phyloP scores from a whole-genome alignment of 2,329 filamentous ascomycete species.

The Xylaria sp. region DNA sequence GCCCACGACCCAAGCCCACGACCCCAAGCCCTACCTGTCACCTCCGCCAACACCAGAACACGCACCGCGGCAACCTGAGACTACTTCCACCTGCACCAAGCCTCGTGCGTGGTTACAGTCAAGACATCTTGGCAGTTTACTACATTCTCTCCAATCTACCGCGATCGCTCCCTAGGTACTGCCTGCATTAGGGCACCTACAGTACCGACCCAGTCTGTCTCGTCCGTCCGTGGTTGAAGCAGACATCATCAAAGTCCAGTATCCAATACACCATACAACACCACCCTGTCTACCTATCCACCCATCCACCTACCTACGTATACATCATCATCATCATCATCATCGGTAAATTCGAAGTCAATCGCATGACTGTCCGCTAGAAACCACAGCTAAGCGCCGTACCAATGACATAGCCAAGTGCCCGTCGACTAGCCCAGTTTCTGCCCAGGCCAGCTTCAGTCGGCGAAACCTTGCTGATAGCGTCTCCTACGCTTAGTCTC shows the following conservation, averaged over 20 bases:
- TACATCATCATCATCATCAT: background rate
- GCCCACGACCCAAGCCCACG: slow-evolving; percentile 4
- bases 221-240: background rate
- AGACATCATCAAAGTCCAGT: background rate
- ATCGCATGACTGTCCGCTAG: slow-evolving; percentile 14
- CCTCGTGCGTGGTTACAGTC: background rate
- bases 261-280: too few relatives aligned
- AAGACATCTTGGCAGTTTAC: background rate
- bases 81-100: slow-evolving; percentile 13
- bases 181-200: background rate
- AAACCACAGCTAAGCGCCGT: slow-evolving; percentile 4
- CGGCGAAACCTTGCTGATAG: slow-evolving; percentile 26
- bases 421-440: slow-evolving; percentile 17
- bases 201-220: background rate
- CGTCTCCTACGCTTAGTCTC: slow-evolving; percentile 20
- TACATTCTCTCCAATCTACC: background rate
- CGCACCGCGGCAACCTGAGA: slow-evolving; percentile 20
- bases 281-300: background rate
- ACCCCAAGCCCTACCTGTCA: slow-evolving; percentile 6
- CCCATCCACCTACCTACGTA: too few relatives aligned
- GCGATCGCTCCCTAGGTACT: background rate
- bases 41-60: slow-evolving; percentile 7
- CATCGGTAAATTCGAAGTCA: slow-evolving; percentile 2
- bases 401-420: slow-evolving; percentile 28
- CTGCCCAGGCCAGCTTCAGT: slow-evolving; percentile 14